These are phyloP conservation scores for Aspergillus oerlinghausenensis DNA, from an alignment of 2,329 filamentous ascomycete genomes.

Conservation along the genomic window DNA sequence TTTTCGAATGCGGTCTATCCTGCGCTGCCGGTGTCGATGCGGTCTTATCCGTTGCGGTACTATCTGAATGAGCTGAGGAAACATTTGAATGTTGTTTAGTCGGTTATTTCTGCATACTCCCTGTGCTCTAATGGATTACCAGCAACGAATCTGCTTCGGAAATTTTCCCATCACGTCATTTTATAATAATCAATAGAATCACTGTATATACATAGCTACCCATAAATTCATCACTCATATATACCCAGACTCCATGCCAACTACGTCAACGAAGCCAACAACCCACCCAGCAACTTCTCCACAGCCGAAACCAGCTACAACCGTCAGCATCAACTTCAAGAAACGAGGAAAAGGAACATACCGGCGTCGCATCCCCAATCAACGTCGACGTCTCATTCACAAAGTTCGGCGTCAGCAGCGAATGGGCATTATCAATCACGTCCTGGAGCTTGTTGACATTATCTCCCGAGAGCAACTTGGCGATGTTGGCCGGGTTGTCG, in stretches of 20 bases:
- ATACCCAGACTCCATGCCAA: neutral
- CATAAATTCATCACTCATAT: neutral
- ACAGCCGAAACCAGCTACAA: conserved; percentile 26
- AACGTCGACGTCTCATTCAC: conserved; percentile 28
- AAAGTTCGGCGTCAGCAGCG: conserved; percentile 23
- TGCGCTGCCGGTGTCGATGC: conserved; percentile 25
- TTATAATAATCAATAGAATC: neutral
- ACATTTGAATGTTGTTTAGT: conserved; percentile 22
- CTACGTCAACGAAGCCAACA: conserved; percentile 17
- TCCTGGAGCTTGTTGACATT: conserved; percentile 22
- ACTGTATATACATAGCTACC: neutral
- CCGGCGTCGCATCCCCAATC: conserved; percentile 31
- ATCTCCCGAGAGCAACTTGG: conserved; percentile 19
- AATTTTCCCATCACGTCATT: too few species aligned
- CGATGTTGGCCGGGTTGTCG: conserved; percentile 25
- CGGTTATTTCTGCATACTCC: neutral
- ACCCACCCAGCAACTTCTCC: conserved; percentile 24
- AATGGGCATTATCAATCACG: conserved; percentile 24
- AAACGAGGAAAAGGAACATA: conserved; percentile 10
- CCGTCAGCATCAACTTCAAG: neutral
- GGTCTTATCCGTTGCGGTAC: conserved; percentile 28
- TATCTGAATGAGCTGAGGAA: conserved; percentile 27
- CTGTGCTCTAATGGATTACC: too few species aligned
- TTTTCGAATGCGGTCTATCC: conserved; percentile 31
- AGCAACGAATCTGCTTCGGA: too few species aligned